Evolutionary conservation across 169 alveolate genomes (phyloP).

Genomic region (Sarcocystis neurona): DNA sequence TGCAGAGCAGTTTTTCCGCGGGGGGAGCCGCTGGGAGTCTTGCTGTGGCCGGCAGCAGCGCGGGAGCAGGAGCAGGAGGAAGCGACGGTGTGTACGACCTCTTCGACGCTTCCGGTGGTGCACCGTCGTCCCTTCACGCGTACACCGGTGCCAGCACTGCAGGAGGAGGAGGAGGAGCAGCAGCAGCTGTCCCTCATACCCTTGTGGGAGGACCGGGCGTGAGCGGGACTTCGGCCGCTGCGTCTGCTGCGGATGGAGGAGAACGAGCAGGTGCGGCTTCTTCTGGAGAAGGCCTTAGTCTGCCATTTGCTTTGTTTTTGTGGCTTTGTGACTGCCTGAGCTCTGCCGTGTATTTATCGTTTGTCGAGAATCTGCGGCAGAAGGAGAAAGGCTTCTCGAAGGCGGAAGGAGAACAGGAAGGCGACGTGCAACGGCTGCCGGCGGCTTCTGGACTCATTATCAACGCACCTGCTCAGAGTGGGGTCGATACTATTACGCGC

Average conservation of each 20-base stretch:
- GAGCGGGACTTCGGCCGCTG: background rate
- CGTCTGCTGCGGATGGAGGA: background rate
- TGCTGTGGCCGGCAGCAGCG: too few species aligned
- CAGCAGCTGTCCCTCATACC: too few species aligned
- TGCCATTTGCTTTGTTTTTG: background rate
- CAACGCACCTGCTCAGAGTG: conserved; percentile 87
- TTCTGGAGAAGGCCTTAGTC: background rate
- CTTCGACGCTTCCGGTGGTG: too few species aligned
- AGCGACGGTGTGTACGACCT: too few species aligned
- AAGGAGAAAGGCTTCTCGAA: background rate
- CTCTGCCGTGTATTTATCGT: conserved; percentile 6
- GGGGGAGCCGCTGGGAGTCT: too few species aligned
- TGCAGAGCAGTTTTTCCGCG: background rate
- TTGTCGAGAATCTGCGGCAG: conserved; percentile 25
- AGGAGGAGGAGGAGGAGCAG: too few species aligned
- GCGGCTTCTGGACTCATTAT: conserved; percentile 78
- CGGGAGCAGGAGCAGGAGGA: too few species aligned
- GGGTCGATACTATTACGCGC: conserved; percentile 72
- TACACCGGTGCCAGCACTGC: too few species aligned
- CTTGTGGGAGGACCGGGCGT: too few species aligned
- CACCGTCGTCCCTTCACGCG: too few species aligned
- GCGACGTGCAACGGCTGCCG: background rate
- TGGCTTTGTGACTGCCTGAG: conserved; percentile 50
- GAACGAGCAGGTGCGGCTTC: background rate
- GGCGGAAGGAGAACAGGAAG: conserved; percentile 22